Base-by-base conservation (phyloP, 805 yeast genomes). In the Torulaspora indica region DNA sequence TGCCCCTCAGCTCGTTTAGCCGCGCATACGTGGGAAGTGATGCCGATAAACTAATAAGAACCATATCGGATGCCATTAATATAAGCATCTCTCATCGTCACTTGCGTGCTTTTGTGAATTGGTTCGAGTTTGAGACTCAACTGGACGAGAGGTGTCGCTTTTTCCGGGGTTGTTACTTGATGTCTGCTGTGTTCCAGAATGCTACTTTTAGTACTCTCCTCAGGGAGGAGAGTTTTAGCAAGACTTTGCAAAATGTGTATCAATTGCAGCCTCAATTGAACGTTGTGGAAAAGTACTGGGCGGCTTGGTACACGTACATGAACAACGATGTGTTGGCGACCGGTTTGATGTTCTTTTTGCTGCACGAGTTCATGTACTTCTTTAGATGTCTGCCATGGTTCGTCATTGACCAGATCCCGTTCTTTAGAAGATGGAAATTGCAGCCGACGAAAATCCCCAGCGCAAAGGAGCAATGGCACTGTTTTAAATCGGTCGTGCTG, bases 301-400 rank as follows among this genome's bases (percentile, higher is more conserved):
- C 95, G 9, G 71, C 88, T 17, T 91, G 86, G 79, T 91, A 89
- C 71, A 71, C 79, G 47, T 89, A 80, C 68, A 77, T 89, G 76
- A 76, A 79, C 55, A 91, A 91, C 66, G 98, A 91, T 67, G 74
- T 85, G 27, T 74, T 91, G 49, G 96, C 98, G 41, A 91, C 98
- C 1, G 98, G 98, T 4, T 65, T 89, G 36, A 68, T 91, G 65
- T 82, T 89, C 60, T 87, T 91, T 64, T 58, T 75, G 32, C 71
- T 87, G 44, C 98, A 91, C 67, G 98, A 91, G 69, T 52, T 85
- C 41, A 78, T 86, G 77, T 91, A 91, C 70, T 91, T 93, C 64
- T 93, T 91, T 42, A 79, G 98, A 63, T 84, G 90, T 60, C 60
- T 91, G 52, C 98, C 98, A 15, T 91, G 97, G 97, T 77, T 78